A percentile compares a stretch with the other conserved stretches of the same genome.
These are phyloP conservation scores for Lodderomyces parapsilosis DNA, from an alignment of 1,139 yeast genomes.

Conservation along the genomic window DNA sequence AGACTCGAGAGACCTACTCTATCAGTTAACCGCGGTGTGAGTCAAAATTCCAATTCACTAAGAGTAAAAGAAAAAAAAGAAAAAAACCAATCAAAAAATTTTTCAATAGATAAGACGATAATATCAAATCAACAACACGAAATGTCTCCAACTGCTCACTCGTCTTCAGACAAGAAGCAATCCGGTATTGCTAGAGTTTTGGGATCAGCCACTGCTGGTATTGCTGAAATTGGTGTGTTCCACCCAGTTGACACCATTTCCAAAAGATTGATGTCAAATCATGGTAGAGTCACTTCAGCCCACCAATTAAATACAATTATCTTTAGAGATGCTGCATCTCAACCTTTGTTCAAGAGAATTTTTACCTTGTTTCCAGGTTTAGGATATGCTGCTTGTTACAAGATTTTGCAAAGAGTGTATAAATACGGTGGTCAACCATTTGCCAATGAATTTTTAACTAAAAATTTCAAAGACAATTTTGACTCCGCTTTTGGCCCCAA, in stretches of 20 bases:
- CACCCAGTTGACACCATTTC: conserved; percentile 99
- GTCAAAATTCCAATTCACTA: not conserved
- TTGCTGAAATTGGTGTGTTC: conserved; percentile 92
- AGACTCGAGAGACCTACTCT: no score
- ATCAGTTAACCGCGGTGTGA: conserved; percentile 5
- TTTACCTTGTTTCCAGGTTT: conserved; percentile 94
- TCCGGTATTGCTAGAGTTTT: conserved; percentile 87
- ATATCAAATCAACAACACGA: not conserved
- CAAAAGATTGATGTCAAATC: conserved; percentile 95
- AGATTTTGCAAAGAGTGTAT: conserved; percentile 94
- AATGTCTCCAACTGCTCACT: conserved; percentile 50
- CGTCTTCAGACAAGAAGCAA: conserved; percentile 70
- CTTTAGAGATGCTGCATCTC: conserved; percentile 77
- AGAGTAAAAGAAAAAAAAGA: not conserved
- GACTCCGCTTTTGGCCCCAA: conserved; percentile 84
- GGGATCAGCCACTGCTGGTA: conserved; percentile 98
- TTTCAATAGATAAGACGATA: conserved; percentile 1
- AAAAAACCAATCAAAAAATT: conserved; percentile 5
- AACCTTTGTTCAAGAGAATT: conserved; percentile 67
- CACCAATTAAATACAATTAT: conserved; percentile 79
- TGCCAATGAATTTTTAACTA: conserved; percentile 86
- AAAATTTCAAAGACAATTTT: conserved; percentile 67
- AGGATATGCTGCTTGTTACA: conserved; percentile 97
- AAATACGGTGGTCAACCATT: conserved; percentile 99
- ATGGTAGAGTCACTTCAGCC: conserved; percentile 63